Percentiles rank a stretch among this genome's conserved stretches.
These are phyloP conservation scores for Alternaria sp. DNA, from an alignment of 2,329 filamentous ascomycete genomes.

Conservation along the genomic window DNA sequence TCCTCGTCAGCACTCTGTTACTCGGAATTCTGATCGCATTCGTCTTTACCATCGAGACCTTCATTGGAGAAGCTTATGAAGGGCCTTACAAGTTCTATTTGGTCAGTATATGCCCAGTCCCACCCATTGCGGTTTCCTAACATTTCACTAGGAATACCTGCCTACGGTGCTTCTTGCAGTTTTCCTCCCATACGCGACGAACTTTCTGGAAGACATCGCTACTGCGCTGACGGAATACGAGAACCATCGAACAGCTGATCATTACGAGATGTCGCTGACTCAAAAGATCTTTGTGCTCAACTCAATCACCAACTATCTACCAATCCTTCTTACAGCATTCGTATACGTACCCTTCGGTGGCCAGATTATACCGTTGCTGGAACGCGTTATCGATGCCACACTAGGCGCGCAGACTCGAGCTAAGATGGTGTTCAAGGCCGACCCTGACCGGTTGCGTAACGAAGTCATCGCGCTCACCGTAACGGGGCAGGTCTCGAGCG, in stretches of 20 bases:
- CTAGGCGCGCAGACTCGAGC: constrained; percentile 15
- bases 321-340: constrained; percentile 44
- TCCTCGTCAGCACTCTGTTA: constrained; percentile 34
- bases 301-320: constrained; percentile 44
- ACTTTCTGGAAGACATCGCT: constrained; percentile 34
- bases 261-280: constrained; percentile 43
- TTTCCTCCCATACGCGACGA: constrained; percentile 38
- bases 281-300: constrained; percentile 45
- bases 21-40: constrained; percentile 35
- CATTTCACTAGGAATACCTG: constrained; percentile 34
- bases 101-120: constrained; percentile 10
- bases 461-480: constrained; percentile 43
- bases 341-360: constrained; percentile 41
- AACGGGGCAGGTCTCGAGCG: constrained; percentile 41
- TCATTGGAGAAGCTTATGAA: constrained; percentile 43
- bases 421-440: constrained; percentile 28
- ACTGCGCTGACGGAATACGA: constrained; percentile 42
- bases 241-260: constrained; percentile 40
- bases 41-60: constrained; percentile 41
- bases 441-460: constrained; percentile 39
- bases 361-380: constrained; percentile 30
- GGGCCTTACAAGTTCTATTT: constrained; percentile 40
- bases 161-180: constrained; percentile 41
- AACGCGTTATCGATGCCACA: constrained; percentile 23
- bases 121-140: constrained; percentile 5